Percentiles rank a stretch among this genome's conserved stretches.
These are phyloP conservation scores for Aspergillus sp. DNA, from an alignment of 2,329 filamentous ascomycete genomes.

Conservation along the genomic window DNA sequence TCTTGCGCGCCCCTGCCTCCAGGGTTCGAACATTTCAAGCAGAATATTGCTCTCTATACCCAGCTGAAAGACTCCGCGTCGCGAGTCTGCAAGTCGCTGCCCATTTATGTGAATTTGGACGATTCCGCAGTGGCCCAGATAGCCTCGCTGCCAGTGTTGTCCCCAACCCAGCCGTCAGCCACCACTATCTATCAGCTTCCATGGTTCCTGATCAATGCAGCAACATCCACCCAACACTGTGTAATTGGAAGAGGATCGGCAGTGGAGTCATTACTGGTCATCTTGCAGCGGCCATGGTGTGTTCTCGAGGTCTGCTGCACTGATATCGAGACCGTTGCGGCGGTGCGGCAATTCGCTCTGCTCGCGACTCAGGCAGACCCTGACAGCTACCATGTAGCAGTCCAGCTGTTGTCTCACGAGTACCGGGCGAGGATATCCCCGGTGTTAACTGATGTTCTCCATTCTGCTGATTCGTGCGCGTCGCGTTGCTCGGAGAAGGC, in stretches of 20 bases:
- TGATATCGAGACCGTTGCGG: conserved; percentile 8
- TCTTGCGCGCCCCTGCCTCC: conserved; percentile 7
- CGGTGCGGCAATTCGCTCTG: conserved; percentile 7
- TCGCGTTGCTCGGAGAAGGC: background rate
- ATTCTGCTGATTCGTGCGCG: background rate
- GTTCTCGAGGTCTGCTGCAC: conserved; percentile 21
- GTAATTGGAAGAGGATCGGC: conserved; percentile 12
- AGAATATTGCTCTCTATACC: background rate
- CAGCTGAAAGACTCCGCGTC: background rate
- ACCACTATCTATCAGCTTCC: conserved; percentile 7
- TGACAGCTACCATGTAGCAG: conserved; percentile 11
- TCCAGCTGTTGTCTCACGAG: conserved; percentile 15
- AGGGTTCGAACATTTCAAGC: background rate
- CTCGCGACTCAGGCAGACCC: conserved; percentile 8
- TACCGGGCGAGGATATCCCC: background rate
- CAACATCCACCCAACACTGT: conserved; percentile 15
- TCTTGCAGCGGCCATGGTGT: conserved; percentile 23
- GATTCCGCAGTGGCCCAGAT: background rate
- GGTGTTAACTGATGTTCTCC: background rate
- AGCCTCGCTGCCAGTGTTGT: conserved; percentile 3
- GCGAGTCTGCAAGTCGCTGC: conserved; percentile 6
- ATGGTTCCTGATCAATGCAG: conserved; percentile 20
- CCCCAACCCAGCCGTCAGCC: too few relatives aligned
- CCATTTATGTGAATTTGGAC: conserved; percentile 6
- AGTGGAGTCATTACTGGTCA: conserved; percentile 15